These are phyloP conservation scores for Magnaporthiopsis poae DNA, from an alignment of 2,329 filamentous ascomycete species.

Conservation along the genomic window DNA sequence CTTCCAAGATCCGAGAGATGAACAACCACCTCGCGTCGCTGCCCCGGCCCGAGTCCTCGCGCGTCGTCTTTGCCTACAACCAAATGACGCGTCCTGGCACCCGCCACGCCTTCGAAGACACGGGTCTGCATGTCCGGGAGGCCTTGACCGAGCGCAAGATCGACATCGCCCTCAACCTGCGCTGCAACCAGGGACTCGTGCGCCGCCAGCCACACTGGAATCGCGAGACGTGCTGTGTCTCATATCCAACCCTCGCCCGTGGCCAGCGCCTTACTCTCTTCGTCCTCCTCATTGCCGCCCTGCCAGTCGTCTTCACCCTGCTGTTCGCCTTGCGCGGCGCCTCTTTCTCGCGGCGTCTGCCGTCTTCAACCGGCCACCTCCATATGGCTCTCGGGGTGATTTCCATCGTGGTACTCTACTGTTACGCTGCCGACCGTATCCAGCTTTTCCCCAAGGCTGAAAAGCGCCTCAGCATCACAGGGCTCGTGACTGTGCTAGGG, in stretches of 20 bases:
- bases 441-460: slow-evolving; percentile 41
- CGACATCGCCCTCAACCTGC: slow-evolving; percentile 43
- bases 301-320: slow-evolving; percentile 17
- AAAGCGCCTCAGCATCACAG: slow-evolving; percentile 27
- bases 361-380: slow-evolving; percentile 5
- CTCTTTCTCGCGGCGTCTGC: not conserved
- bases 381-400: not conserved
- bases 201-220: slow-evolving; percentile 27
- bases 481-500: slow-evolving; percentile 11
- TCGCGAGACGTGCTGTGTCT: slow-evolving; percentile 42
- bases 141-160: slow-evolving; percentile 36
- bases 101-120: slow-evolving; percentile 30
- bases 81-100: slow-evolving; percentile 29
- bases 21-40: slow-evolving; percentile 39
- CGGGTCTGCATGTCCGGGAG: slow-evolving; percentile 39
- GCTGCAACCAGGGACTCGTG: slow-evolving; percentile 40
- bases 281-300: slow-evolving; percentile 14
- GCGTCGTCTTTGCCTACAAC: slow-evolving; percentile 41
- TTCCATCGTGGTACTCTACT: slow-evolving; percentile 24
- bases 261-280: slow-evolving; percentile 26
- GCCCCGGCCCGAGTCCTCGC: slow-evolving; percentile 28
- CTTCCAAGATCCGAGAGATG: slow-evolving; percentile 40
- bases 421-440: slow-evolving; percentile 45
- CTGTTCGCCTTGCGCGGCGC: not conserved
- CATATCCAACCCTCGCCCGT: slow-evolving; percentile 27